These are phyloP conservation scores for Acaromyces ingoldii DNA, from an alignment of 1,284 basidiomycete species.

Conservation along the genomic window DNA sequence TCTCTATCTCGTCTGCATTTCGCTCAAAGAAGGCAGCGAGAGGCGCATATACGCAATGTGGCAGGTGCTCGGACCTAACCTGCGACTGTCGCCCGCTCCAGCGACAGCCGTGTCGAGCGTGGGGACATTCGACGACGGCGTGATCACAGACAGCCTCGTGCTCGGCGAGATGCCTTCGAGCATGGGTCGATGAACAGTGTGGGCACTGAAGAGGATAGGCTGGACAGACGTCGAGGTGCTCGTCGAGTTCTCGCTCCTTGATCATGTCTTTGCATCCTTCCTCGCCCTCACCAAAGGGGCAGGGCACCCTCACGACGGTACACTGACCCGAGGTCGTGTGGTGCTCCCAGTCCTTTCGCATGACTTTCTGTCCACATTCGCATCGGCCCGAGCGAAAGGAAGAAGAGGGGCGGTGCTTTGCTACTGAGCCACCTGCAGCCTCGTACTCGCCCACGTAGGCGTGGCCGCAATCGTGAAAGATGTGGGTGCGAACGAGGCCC, in stretches of 20 bases:
- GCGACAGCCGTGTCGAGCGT: conserved; percentile 18
- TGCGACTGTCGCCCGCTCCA: conserved; percentile 23
- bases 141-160: conserved; percentile 19
- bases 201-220: conserved; percentile 1
- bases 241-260: conserved; percentile 1
- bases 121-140: conserved; percentile 16
- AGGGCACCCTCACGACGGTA: not conserved
- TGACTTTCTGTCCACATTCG: conserved; percentile 27
- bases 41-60: conserved; percentile 22
- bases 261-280: not conserved
- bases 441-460: conserved; percentile 17
- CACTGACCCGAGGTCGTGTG: conserved; percentile 9
- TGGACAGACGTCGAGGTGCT: conserved; percentile 5
- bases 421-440: conserved; percentile 20
- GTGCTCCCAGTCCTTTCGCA: conserved; percentile 31
- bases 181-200: conserved; percentile 1
- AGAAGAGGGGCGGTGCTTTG: conserved; percentile 3
- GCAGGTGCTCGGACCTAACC: conserved; percentile 15
- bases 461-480: conserved; percentile 15
- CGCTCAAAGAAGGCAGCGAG: conserved; percentile 21
- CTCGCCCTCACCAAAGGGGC: not conserved
- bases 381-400: conserved; percentile 9
- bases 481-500: conserved; percentile 20
- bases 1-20: conserved; percentile 12
- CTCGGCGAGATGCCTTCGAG: not conserved